Evolutionary conservation across 139 green algal genomes (phyloP).

Genomic region (Coccomyxa sp.): DNA sequence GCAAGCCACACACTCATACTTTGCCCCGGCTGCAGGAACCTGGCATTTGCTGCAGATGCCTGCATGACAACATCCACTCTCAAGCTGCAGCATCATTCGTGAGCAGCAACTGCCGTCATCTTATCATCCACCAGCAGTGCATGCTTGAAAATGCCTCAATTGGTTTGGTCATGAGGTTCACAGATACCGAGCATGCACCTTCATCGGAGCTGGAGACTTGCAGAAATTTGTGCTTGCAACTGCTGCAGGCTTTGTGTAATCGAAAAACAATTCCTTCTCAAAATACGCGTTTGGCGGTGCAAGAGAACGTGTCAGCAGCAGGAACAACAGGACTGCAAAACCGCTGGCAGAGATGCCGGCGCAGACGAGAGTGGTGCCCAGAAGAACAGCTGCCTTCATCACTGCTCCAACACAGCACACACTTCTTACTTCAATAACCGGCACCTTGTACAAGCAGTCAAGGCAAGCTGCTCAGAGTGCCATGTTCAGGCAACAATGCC

Average conservation of each 20-base stretch:
- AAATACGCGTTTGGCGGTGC: slow-evolving; percentile 4
- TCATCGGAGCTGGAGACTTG: not conserved
- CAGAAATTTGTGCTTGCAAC: slow-evolving; percentile 3
- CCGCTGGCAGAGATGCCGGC: not conserved
- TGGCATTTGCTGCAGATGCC: not conserved
- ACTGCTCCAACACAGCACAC: not conserved
- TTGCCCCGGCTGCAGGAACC: slow-evolving; percentile 30
- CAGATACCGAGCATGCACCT: not conserved
- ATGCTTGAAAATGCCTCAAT: not conserved
- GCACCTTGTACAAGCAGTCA: not conserved
- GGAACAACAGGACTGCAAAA: not conserved
- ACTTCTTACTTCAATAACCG: not conserved
- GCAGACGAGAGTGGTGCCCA: not conserved
- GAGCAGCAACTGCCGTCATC: not conserved
- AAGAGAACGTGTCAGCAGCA: not conserved
- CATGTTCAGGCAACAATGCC: not conserved
- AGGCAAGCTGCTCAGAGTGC: not conserved
- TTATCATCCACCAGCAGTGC: not conserved
- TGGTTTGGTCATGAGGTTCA: not conserved
- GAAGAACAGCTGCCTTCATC: not conserved
- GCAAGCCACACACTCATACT: slow-evolving; percentile 42
- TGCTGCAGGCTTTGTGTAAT: slow-evolving; percentile 14
- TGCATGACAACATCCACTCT: not conserved
- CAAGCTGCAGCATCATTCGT: not conserved
- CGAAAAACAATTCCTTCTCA: slow-evolving; percentile 14